Evolutionary conservation across 306 rosid genomes (phyloP).

Genomic region (Trichosanthes cucumerina): DNA sequence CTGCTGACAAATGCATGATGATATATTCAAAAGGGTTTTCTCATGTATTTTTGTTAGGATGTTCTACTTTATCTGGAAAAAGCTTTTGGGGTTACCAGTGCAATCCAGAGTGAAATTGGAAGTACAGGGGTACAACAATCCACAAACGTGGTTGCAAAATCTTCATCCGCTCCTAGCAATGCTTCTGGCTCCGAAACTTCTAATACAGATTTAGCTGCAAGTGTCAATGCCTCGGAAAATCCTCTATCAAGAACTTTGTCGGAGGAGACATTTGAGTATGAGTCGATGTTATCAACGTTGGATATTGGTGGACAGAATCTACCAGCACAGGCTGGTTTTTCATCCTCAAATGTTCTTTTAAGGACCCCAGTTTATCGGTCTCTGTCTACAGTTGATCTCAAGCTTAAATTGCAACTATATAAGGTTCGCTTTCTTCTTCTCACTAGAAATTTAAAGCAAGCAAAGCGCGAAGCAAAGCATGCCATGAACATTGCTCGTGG

Average conservation of each 20-base stretch:
- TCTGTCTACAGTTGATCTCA: slow-evolving; percentile 58
- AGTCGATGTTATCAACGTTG: slow-evolving; percentile 38
- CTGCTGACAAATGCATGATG: neutral
- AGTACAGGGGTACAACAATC: slow-evolving; percentile 44
- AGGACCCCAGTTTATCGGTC: slow-evolving; percentile 56
- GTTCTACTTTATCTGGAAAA: slow-evolving; percentile 76
- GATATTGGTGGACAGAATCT: slow-evolving; percentile 62
- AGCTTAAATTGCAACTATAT: slow-evolving; percentile 91
- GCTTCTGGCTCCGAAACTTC: slow-evolving; percentile 52
- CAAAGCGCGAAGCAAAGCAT: slow-evolving; percentile 89
- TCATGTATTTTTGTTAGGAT: slow-evolving; percentile 47
- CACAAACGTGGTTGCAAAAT: slow-evolving; percentile 43
- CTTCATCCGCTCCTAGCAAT: slow-evolving; percentile 43
- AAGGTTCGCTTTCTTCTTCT: slow-evolving; percentile 85
- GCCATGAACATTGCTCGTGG: slow-evolving; percentile 93
- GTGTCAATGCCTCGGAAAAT: slow-evolving; percentile 53
- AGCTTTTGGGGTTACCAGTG: slow-evolving; percentile 61
- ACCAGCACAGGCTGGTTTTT: slow-evolving; percentile 44
- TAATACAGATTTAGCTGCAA: slow-evolving; percentile 53
- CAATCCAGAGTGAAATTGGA: slow-evolving; percentile 60
- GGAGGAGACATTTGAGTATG: slow-evolving; percentile 76
- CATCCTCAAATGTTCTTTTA: slow-evolving; percentile 50
- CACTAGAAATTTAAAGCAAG: slow-evolving; percentile 81
- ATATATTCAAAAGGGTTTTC: slow-evolving; percentile 6
- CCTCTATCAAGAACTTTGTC: slow-evolving; percentile 54